Conservation (phyloP, 352 stramenopile genomes). For the Peronosclerospora sorghi region DNA sequence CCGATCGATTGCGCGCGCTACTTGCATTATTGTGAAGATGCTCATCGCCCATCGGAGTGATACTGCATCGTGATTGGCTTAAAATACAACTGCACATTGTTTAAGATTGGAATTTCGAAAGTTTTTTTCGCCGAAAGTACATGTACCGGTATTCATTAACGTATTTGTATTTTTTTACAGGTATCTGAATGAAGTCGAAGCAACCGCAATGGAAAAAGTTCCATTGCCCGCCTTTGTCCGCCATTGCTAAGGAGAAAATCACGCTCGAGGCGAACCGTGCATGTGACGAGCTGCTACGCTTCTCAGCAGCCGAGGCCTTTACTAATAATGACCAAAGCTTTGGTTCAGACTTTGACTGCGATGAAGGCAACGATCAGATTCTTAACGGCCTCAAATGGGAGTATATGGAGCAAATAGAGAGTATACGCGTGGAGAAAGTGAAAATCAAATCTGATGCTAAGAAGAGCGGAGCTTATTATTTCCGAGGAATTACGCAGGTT, state of each 20-base stretch:
- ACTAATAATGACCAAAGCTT: constrained; percentile 4
- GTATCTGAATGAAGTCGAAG: constrained; percentile 29
- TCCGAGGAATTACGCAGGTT: constrained; percentile 55
- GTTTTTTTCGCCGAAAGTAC: too few relatives aligned
- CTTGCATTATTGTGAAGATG: constrained; percentile 4
- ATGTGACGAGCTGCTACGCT: constrained; percentile 68
- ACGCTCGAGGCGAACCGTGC: constrained; percentile 55
- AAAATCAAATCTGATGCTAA: constrained; percentile 49
- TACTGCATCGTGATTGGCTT: too few relatives aligned
- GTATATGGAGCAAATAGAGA: constrained; percentile 57
- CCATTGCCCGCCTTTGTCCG: constrained; percentile 58
- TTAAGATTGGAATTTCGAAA: too few relatives aligned
- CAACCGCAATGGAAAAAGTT: constrained; percentile 69
- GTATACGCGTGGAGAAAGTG: constrained; percentile 66
- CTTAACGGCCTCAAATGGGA: constrained; percentile 57
- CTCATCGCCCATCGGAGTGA: constrained; percentile 4
- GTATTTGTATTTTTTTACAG: not conserved
- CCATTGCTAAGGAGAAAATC: constrained; percentile 50
- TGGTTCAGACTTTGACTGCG: constrained; percentile 14
- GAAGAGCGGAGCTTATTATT: constrained; percentile 53
- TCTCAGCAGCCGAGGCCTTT: constrained; percentile 53
- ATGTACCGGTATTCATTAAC: too few relatives aligned
- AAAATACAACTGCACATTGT: too few relatives aligned
- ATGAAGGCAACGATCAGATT: constrained; percentile 21
- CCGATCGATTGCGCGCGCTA: constrained; percentile 3